Evolutionary conservation across 345 rosid species (phyloP).

Genomic region (Lenwebbia sp.): DNA sequence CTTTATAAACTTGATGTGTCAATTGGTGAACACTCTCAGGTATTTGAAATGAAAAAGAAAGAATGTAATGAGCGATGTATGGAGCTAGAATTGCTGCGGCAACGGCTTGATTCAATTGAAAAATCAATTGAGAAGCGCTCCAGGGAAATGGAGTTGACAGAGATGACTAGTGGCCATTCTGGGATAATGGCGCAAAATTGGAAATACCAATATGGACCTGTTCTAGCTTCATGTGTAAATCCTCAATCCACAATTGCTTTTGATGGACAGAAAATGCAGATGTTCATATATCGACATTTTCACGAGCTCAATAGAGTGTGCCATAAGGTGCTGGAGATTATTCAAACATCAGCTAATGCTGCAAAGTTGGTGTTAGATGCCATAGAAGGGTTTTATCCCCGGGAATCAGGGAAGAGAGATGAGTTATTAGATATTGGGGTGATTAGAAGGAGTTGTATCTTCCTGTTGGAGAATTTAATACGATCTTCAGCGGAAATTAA

Average conservation of each 20-base stretch:
- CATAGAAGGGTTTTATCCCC: slow-evolving; percentile 21
- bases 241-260: neutral
- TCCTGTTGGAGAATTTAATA: slow-evolving; percentile 32
- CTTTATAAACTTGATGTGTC: slow-evolving; percentile 3
- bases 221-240: neutral
- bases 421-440: slow-evolving; percentile 6
- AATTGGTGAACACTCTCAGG: neutral
- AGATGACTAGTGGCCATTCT: neutral
- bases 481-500: slow-evolving; percentile 9
- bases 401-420: slow-evolving; percentile 3
- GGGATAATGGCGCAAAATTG: neutral
- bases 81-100: neutral
- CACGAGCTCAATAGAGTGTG: slow-evolving; percentile 10
- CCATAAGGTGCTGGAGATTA: slow-evolving; percentile 6
- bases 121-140: neutral
- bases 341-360: slow-evolving; percentile 28
- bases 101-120: neutral
- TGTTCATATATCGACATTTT: slow-evolving; percentile 22
- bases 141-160: neutral
- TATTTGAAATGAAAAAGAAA: slow-evolving; percentile 10
- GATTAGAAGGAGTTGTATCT: slow-evolving; percentile 23
- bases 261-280: slow-evolving; percentile 24
- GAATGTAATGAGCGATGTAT: neutral
- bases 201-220: neutral
- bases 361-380: slow-evolving; percentile 42